Evolutionary conservation across 2,329 filamentous ascomycete genomes (phyloP).

Genomic region (Fusarium goolgardi): DNA sequence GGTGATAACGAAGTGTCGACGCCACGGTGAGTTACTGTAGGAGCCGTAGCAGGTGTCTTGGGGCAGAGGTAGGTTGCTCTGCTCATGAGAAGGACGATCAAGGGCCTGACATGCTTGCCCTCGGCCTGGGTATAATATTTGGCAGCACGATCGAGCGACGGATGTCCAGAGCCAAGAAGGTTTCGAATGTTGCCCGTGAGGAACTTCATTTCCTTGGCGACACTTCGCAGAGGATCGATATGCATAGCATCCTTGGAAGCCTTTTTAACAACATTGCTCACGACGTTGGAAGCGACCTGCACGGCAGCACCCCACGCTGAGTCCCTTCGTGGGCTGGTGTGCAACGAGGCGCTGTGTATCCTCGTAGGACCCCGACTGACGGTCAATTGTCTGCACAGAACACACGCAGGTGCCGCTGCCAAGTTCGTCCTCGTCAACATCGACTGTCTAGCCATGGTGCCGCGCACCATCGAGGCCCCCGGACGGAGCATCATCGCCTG

Average conservation of each 20-base stretch:
- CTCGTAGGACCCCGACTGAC: constrained; percentile 52
- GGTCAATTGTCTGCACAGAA: constrained; percentile 48
- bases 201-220: constrained; percentile 97
- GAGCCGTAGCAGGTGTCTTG: constrained; percentile 60
- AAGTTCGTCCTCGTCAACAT: constrained; percentile 37
- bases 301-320: constrained; percentile 84
- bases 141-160: constrained; percentile 90
- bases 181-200: constrained; percentile 93
- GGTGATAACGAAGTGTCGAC: constrained; percentile 69
- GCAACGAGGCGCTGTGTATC: constrained; percentile 52
- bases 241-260: constrained; percentile 74
- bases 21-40: constrained; percentile 56
- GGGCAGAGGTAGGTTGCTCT: constrained; percentile 86
- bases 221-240: constrained; percentile 87
- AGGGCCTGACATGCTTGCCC: constrained; percentile 94
- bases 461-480: constrained; percentile 63
- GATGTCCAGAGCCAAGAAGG: constrained; percentile 93
- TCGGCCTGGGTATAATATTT: constrained; percentile 99
- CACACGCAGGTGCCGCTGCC: constrained; percentile 45
- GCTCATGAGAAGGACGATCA: constrained; percentile 96
- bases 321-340: constrained; percentile 58
- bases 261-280: constrained; percentile 73
- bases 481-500: constrained; percentile 65
- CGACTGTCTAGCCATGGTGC: constrained; percentile 50
- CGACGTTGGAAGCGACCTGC: constrained; percentile 75